phyloP scores from a whole-genome alignment of 345 rosid genomes.

The Salix viminalis region DNA sequence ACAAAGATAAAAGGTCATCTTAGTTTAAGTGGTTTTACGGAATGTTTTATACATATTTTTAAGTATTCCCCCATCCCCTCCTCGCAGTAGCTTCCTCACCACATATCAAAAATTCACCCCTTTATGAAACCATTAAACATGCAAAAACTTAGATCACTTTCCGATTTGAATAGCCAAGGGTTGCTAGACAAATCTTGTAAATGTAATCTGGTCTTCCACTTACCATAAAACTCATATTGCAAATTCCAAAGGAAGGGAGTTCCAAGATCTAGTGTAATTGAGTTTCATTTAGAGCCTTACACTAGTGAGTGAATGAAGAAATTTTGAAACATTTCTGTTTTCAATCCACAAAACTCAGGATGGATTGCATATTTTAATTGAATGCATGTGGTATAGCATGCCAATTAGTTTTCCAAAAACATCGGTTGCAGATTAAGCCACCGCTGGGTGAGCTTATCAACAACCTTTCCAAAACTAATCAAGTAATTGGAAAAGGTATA shows the following conservation, averaged over 20 bases:
- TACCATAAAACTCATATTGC: neutral
- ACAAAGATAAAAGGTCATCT: neutral
- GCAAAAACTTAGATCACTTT: neutral
- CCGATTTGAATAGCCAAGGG: neutral
- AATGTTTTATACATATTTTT: neutral
- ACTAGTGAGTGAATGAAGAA: neutral
- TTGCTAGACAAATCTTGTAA: neutral
- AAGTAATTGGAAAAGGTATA: constrained; percentile 10
- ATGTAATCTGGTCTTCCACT: neutral
- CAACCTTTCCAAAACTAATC: neutral
- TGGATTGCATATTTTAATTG: neutral
- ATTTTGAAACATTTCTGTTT: neutral
- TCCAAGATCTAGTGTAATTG: neutral
- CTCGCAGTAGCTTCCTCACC: neutral
- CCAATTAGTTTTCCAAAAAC: neutral
- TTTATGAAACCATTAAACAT: neutral
- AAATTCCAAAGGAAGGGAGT: neutral
- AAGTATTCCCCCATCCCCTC: neutral
- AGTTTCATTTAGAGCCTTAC: neutral
- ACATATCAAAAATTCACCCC: neutral
- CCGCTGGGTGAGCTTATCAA: neutral
- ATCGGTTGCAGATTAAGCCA: neutral
- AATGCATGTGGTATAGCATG: neutral
- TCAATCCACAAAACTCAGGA: neutral
- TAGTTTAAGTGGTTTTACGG: neutral